Base-by-base conservation (phyloP, 495 filamentous ascomycete genomes). In the Xylaria curta region DNA sequence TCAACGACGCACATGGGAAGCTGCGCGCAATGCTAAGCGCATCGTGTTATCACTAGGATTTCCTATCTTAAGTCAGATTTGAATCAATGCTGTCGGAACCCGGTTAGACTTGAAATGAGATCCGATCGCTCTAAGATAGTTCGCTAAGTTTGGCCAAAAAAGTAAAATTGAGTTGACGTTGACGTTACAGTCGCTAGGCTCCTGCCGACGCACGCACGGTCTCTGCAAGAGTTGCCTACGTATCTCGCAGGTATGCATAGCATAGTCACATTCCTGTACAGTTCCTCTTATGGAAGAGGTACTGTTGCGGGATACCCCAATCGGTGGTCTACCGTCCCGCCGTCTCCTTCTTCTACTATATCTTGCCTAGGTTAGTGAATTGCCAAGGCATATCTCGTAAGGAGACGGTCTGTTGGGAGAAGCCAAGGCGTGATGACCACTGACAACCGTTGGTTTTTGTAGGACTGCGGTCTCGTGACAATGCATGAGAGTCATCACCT, bases 141-240 rank as follows among this genome's bases (percentile, higher is more conserved):
- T 67, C 49, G 65, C 49, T 54, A 54, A 67, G 13, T 36, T 56
- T 54, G 53, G 19, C 56, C 54, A 54, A 36, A 59, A 60, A 60
- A 21, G 36, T 36, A 44, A 58, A 44, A 44, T 12, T 9, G 17
- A 49, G 13, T 61, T 31, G 40, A 59, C 12, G 15, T 60, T 38
- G 17, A 69, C 9, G 66, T 60, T 69, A 17, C 66, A 69, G 54
- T 69, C 66, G 66, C 66, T 69, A 69, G 66, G 53, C 19, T 69
- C 40, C 21, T 69, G 66, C 66, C 66, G 66, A 56, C 65, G 65
- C 49, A 60, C 66, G 66, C 51, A 68, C 66, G 66, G 54, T 17
- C 66, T 59, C 66, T 61, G 53, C 66, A 61, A 60, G 56, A 67
- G 49, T 36, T 67, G 19, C 47, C 65, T 54, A 44, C 36, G 65